Evolutionary conservation across 192 early-diverging fungal species (phyloP).

Genomic region (Dissophora globulifera): DNA sequence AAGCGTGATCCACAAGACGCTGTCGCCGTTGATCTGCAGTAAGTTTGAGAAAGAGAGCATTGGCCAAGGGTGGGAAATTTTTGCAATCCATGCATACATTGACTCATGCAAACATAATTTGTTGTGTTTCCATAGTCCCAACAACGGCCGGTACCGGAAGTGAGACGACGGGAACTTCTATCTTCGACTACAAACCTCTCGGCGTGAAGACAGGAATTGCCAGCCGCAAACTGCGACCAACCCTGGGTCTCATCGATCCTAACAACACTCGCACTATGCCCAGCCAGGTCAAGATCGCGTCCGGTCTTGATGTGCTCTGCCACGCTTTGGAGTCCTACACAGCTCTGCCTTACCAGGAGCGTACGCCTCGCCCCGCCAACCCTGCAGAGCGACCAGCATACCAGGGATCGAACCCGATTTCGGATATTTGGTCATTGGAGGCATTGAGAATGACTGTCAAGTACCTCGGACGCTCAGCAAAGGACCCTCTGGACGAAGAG

Average conservation of each 20-base stretch:
- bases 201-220: constrained; percentile 93
- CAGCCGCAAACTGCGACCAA: constrained; percentile 82
- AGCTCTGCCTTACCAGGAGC: constrained; percentile 83
- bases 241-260: constrained; percentile 89
- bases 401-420: constrained; percentile 93
- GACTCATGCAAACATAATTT: too few species aligned
- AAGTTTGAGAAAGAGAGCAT: constrained; percentile 14
- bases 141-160: constrained; percentile 82
- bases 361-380: constrained; percentile 81
- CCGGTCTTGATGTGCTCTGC: constrained; percentile 90
- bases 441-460: constrained; percentile 84
- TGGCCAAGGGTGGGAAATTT: too few species aligned
- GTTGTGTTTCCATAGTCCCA: too few species aligned
- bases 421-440: constrained; percentile 88
- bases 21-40: constrained; percentile 85
- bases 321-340: constrained; percentile 94
- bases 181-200: constrained; percentile 88
- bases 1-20: constrained; percentile 72
- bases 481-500: constrained; percentile 69
- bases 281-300: constrained; percentile 83
- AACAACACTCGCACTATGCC: constrained; percentile 90
- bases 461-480: constrained; percentile 79
- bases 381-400: constrained; percentile 89
- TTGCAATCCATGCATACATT: too few species aligned
- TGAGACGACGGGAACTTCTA: constrained; percentile 93